Base-by-base conservation (phyloP, 2,329 filamentous ascomycete species). In the Pezicula radicicola region DNA sequence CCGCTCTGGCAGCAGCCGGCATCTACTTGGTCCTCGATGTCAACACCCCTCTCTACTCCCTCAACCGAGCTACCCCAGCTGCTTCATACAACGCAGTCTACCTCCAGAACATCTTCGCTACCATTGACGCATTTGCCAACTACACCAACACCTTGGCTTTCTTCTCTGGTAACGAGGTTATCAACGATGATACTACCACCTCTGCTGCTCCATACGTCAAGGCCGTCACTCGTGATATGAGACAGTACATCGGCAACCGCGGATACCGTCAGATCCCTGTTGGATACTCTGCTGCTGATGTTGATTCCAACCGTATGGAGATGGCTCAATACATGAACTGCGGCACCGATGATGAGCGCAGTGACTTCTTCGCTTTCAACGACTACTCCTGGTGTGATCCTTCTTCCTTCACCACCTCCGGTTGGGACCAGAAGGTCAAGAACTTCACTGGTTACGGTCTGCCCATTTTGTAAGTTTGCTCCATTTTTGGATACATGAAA, bases 261-360 rank as follows among this genome's bases (percentile, higher is more conserved):
- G 69, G 72, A 15, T 70, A 77, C 56, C 72, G 78, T 52, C 54
- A 69, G 21, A 73, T 81, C 50, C 78, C 78, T 10, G 75, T 81
- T 46, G 78, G 78, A 46, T 81, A 81, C 64, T 79, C 77, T 54
- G 77, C 78, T 46, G 84, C 84, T 47, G 84, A 88, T 70, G 80
- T 87, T 57, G 73, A 81, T 59, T 78, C 79, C 64, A 87, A 86
- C 72, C 81, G 84, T 62, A 75, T 80, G 60, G 75, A 87, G 65
- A 84, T 85, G 75, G 84, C 84, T 46, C 65, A 80, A 49, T 89
- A 87, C 73, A 83, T 88, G 79, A 87, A 88, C 76, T 89, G 85
- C 66, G 85, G 85, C 59, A 72, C 76, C 51, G 80, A 84, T 51
- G 76, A 83, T 53, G 78, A 81, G 68, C 80, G 84, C 56, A 80